Evolutionary conservation across 129 eudicot species (phyloP), one percentile per base, ranked within the genome.

Genomic region (Escallonia herrerae): DNA sequence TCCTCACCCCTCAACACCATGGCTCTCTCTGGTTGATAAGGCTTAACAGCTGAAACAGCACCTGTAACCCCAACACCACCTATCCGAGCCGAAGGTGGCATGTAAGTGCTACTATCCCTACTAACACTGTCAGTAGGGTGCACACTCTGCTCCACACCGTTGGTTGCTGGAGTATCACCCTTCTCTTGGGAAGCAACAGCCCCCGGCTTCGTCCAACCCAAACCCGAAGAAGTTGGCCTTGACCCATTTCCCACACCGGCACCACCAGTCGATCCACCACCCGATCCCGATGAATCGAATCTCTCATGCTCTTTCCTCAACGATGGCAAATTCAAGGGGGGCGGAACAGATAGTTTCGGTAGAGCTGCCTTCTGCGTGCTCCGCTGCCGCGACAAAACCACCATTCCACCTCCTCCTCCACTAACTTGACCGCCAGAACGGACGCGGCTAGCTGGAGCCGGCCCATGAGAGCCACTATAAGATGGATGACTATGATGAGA

Each of bases 251-350:
- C 95, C 2, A 70, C 45, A 51, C 89, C 90, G 38, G 72, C 66
- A 61, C 87, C 90, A n/a, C 87, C 90, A 40, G 74, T 83, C 42
- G 60, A 42, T 56, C 90, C 95, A 13, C 86, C 78, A 53, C 89
- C 91, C 0, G 84, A 33, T 6, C 95, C 95, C 3, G 80, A 69
- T 13, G 58, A 70, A 84, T 53, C 58, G 2, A 53, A 53, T 53
- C 14, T 53, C 58, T 53, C 97, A 60, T 90, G 93, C 53, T 90
- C 97, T 71, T 82, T 90, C 83, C 95, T 90, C 80, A 84, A 52
- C 5, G 97, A 90, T 6, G 97, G 95, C 75, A 90, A 77, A 72
- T 90, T 90, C 95, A 90, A 79, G 83, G 95, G 97, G 86, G 97
- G 95, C 60, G 95, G 95, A 76, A 90, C 89, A 65, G 97, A 83